Evolutionary conservation across 805 yeast species (phyloP).

Genomic region (Clavispora phyllophila): DNA sequence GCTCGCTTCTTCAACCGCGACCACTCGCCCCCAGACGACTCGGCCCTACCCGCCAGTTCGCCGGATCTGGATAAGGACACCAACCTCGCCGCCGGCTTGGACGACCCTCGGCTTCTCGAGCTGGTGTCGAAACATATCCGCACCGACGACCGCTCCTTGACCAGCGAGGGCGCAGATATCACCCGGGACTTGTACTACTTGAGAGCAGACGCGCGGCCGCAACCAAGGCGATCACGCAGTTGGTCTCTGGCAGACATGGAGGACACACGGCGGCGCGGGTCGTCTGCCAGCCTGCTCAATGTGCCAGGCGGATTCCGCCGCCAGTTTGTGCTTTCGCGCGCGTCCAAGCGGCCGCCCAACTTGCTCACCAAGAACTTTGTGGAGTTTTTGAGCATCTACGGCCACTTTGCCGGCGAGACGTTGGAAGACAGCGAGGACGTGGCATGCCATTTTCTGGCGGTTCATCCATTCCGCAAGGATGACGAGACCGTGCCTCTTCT

Average conservation of each 20-base stretch:
- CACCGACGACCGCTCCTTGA: slow-evolving; percentile 7
- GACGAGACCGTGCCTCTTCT: slow-evolving; percentile 38
- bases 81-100: background rate
- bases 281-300: slow-evolving; percentile 62
- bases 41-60: background rate
- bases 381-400: slow-evolving; percentile 73
- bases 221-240: slow-evolving; percentile 10
- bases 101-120: slow-evolving; percentile 7
- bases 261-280: slow-evolving; percentile 41
- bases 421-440: slow-evolving; percentile 62
- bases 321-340: slow-evolving; percentile 45
- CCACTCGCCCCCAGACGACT: slow-evolving; percentile 3
- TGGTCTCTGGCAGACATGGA: slow-evolving; percentile 11
- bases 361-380: slow-evolving; percentile 66
- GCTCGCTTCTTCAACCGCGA: slow-evolving; percentile 10
- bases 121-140: slow-evolving; percentile 12
- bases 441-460: slow-evolving; percentile 42
- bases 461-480: slow-evolving; percentile 14
- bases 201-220: slow-evolving; percentile 4
- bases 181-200: slow-evolving; percentile 13
- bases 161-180: slow-evolving; percentile 17
- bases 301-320: slow-evolving; percentile 84
- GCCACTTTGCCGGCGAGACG: slow-evolving; percentile 84
- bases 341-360: slow-evolving; percentile 27
- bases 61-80: background rate